These are phyloP conservation scores for Torrubiella hemipterigena DNA, from an alignment of 2,329 filamentous ascomycete species.

Conservation along the genomic window DNA sequence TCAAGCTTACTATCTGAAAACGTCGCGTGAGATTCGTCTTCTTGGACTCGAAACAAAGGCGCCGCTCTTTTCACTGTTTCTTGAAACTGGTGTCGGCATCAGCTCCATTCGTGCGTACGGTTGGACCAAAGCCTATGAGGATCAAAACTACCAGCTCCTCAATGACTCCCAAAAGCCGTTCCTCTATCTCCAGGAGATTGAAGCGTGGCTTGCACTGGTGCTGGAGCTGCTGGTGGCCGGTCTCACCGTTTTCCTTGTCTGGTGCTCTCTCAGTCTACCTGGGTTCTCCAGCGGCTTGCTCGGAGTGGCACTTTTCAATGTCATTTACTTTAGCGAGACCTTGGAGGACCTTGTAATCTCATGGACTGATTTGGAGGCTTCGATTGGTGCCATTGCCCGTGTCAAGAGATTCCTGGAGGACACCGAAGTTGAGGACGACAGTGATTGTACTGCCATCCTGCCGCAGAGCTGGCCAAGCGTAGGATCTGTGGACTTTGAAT, in stretches of 20 bases:
- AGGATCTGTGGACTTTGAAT: constrained; percentile 14
- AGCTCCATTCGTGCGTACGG: constrained; percentile 13
- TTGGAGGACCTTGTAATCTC: constrained; percentile 16
- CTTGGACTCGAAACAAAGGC: constrained; percentile 41
- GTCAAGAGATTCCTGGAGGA: constrained; percentile 15
- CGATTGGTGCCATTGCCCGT: constrained; percentile 19
- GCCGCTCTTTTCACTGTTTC: constrained; percentile 25
- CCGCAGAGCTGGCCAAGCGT: constrained; percentile 14
- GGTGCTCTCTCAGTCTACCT: constrained; percentile 26
- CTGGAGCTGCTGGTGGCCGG: constrained; percentile 16
- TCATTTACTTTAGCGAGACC: constrained; percentile 15
- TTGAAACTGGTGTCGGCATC: constrained; percentile 19
- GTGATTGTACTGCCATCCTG: neutral
- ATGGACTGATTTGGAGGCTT: constrained; percentile 23
- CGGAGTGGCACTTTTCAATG: constrained; percentile 21
- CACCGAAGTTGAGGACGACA: constrained; percentile 14
- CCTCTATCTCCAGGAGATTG: constrained; percentile 28
- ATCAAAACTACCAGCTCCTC: constrained; percentile 29
- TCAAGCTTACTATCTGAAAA: constrained; percentile 24
- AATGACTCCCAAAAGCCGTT: constrained; percentile 11
- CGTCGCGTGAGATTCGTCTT: constrained; percentile 40
- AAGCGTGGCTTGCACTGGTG: constrained; percentile 31
- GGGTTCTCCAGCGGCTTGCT: constrained; percentile 26
- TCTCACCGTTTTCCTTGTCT: constrained; percentile 21
- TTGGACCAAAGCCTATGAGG: constrained; percentile 16